Evolutionary conservation across 2,329 filamentous ascomycete species (phyloP).

Genomic region (Tolypocladium sp.): DNA sequence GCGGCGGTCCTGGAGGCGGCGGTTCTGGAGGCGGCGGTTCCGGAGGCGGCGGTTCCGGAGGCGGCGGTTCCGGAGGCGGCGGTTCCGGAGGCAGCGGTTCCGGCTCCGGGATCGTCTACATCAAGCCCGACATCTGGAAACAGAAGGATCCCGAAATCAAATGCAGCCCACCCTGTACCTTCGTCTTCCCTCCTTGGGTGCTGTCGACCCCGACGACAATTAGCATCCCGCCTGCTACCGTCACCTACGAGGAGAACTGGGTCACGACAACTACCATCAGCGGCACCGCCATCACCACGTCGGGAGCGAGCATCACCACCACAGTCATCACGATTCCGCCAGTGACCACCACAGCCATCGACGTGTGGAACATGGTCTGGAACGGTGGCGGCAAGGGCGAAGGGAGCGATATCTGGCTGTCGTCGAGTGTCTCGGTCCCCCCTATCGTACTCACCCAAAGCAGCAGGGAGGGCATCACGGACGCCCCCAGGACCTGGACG

Average conservation of each 20-base stretch:
- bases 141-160: not conserved
- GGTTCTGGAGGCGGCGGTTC: not conserved
- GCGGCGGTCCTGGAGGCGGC: too few species aligned
- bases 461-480: not conserved
- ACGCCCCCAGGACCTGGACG: not conserved
- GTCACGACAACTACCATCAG: not conserved
- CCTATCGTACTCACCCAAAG: not conserved
- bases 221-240: not conserved
- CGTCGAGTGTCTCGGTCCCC: not conserved
- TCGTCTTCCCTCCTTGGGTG: slow-evolving; percentile 1
- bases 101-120: not conserved
- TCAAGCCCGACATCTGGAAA: not conserved
- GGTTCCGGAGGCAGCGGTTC: not conserved
- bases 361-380: not conserved
- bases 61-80: not conserved
- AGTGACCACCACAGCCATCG: not conserved
- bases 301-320: not conserved
- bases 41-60: too few species aligned
- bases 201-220: not conserved
- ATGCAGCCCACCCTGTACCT: not conserved
- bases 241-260: slow-evolving; percentile 1
- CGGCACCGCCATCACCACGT: not conserved
- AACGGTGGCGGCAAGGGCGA: not conserved
- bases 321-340: not conserved
- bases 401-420: not conserved